A percentile compares a stretch with the other conserved stretches of the same genome.
These are phyloP conservation scores for Thermoascus crustaceus DNA, from an alignment of 2,329 filamentous ascomycete genomes.

Conservation along the genomic window DNA sequence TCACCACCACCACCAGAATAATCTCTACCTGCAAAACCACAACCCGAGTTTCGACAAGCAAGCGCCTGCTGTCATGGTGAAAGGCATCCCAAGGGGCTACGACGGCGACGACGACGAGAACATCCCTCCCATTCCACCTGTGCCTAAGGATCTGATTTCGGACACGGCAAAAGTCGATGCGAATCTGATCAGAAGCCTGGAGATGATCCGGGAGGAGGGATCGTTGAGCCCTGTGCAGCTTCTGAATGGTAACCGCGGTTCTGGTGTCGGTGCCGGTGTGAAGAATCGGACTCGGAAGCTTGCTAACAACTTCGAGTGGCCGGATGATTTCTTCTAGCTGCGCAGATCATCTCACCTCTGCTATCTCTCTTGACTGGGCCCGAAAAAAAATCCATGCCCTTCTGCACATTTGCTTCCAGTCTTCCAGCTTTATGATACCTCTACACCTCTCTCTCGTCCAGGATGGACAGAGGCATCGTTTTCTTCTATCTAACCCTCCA, in stretches of 20 bases:
- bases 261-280: too few species aligned
- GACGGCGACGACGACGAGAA: constrained; percentile 18
- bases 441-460: too few species aligned
- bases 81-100: too few species aligned
- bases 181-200: constrained; percentile 15
- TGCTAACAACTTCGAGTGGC: constrained; percentile 33
- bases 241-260: too few species aligned
- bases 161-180: constrained; percentile 21
- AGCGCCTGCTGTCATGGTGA: too few species aligned
- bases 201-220: constrained; percentile 10
- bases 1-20: not conserved
- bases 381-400: not conserved
- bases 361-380: not conserved
- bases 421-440: too few species aligned
- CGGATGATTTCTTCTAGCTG: constrained; percentile 35
- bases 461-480: too few species aligned
- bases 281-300: too few species aligned
- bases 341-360: not conserved
- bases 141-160: constrained; percentile 26
- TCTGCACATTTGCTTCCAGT: not conserved
- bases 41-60: too few species aligned
- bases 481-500: too few species aligned
- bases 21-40: constrained; percentile 4
- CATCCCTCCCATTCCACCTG: constrained; percentile 33
- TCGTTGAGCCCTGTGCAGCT: too few species aligned